Evolutionary conservation across 306 rosid species (phyloP).

Genomic region (Quercus bicolor): DNA sequence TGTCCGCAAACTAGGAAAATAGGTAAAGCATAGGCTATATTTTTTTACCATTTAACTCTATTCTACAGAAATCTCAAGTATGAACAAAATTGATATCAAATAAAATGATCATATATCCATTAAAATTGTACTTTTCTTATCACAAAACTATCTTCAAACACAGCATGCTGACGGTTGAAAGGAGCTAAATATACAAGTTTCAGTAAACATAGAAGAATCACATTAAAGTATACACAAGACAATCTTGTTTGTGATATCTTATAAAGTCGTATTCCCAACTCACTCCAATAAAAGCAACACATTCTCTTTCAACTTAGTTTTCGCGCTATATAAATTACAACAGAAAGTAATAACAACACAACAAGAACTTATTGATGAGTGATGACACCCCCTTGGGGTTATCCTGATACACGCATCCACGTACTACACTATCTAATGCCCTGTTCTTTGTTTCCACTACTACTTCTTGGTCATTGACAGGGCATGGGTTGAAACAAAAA

Average conservation of each 20-base stretch:
- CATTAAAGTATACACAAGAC: not conserved
- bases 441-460: not conserved
- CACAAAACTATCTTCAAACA: not conserved
- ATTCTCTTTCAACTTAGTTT: not conserved
- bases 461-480: constrained; percentile 16
- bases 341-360: constrained; percentile 1
- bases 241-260: not conserved
- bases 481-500: constrained; percentile 4
- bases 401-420: constrained; percentile 7
- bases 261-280: not conserved
- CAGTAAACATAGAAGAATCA: not conserved
- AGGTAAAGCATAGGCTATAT: not conserved
- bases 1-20: not conserved
- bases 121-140: not conserved
- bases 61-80: not conserved
- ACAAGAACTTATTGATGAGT: constrained; percentile 4
- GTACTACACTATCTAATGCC: not conserved
- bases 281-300: constrained; percentile 5
- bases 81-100: not conserved
- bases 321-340: constrained; percentile 4
- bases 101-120: not conserved
- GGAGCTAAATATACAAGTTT: not conserved
- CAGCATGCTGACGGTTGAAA: not conserved
- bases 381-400: constrained; percentile 10
- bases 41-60: not conserved